Base-by-base conservation (phyloP, 768 basidiomycete genomes). In the Dentipellis fragilis region DNA sequence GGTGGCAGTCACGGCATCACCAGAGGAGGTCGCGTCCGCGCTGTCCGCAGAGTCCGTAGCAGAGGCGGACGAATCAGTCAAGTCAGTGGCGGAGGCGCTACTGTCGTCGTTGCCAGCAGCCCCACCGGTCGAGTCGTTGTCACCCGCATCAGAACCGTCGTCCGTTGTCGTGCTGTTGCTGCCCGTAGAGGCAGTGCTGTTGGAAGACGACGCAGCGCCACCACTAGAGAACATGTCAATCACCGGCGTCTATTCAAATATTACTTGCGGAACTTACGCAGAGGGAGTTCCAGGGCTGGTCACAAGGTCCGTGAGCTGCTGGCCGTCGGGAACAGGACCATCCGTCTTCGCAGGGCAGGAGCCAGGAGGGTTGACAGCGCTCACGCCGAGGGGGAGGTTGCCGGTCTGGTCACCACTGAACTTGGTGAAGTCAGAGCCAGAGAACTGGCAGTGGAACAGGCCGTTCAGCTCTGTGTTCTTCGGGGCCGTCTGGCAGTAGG, bases 391-490 rank as follows among this genome's bases (percentile, higher is more conserved):
- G 10, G 81, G 79, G 56, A 80, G 75, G 21, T 79, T 82, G 23
- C 78, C 80, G 2, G 67, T 54, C 16, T 66, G 66, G 47, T 73
- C 73, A 35, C 76, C 76, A 50, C 76, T 77, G 62, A 81, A 81
- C 6, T 68, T 71, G 17, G 63, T 69, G 40, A 69, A 69, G 49
- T 78, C 64, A 19, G 73, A 71, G 53, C 79, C 72, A 54, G 71
- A 63, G 64, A 75, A 81, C 64, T 82, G 80, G 65, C 79, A 81
- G 61, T 80, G 80, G 69, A 75, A 81, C 36, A 79, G 68, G 3
- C 80, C 79, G 50, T 75, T 70, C 9, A 83, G 72, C 64, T 81
- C 77, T 1, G 69, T 35, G 59, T 82, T 80, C 58, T 65, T 66
- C 21, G 79, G 79, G 1, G 79, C 73, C 19, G 66, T 64, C 58